Percentiles rank a stretch among this genome's conserved stretches.
phyloP scores from a whole-genome alignment of 1,139 yeast genomes.

The Debaryomyces sp. region DNA sequence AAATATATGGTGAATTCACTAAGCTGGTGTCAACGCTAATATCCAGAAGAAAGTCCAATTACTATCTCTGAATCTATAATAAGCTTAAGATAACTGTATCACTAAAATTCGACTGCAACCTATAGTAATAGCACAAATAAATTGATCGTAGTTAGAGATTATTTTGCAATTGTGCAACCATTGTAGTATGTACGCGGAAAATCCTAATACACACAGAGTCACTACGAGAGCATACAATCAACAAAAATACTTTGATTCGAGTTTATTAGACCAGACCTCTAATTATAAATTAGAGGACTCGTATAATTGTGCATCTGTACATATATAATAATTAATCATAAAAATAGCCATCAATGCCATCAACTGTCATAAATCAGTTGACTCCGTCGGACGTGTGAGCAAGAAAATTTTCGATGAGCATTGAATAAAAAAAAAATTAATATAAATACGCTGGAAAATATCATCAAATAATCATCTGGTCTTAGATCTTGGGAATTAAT shows the following conservation, averaged over 20 bases:
- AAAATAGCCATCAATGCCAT: not conserved
- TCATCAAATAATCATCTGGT: not conserved
- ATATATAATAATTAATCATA: not conserved
- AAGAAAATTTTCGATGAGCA: conserved; percentile 5
- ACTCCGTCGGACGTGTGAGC: conserved; percentile 1
- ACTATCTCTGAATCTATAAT: not conserved
- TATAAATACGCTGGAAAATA: not conserved
- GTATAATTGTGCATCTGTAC: not conserved
- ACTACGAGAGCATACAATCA: too few species aligned
- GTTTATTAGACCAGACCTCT: not conserved
- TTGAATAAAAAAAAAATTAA: not conserved
- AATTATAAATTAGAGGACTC: not conserved
- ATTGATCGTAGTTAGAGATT: not conserved
- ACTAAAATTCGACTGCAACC: too few species aligned
- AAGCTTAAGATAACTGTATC: not conserved
- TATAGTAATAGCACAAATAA: not conserved
- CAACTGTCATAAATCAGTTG: not conserved
- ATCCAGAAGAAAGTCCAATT: not conserved
- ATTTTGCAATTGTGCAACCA: conserved; percentile 8
- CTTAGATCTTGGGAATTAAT: conserved; percentile 2
- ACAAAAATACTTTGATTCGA: not conserved
- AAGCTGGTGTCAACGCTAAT: not conserved
- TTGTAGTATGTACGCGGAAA: not conserved
- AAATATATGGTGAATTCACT: not conserved
- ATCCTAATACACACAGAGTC: not conserved